phyloP scores from a whole-genome alignment of 164 flowering plant genomes.

The Berberis thunbergii region DNA sequence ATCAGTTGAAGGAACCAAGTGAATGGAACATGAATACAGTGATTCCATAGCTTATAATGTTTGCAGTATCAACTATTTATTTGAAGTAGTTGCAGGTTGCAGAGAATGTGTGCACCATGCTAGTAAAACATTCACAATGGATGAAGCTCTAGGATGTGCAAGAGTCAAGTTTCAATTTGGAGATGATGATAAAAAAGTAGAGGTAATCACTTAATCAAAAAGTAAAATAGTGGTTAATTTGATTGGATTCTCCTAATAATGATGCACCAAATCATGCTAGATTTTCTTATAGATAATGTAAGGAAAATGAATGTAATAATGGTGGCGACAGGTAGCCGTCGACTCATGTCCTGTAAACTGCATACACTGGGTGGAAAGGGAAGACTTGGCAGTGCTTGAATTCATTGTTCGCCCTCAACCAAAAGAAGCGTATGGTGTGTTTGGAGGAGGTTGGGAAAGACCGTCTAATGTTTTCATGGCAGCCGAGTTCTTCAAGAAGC shows the following conservation, averaged over 20 bases:
- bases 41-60: neutral
- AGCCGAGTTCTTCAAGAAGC: conserved; percentile 49
- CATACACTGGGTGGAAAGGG: conserved; percentile 61
- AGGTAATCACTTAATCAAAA: conserved; percentile 26
- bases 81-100: conserved; percentile 39
- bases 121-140: conserved; percentile 51
- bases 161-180: conserved; percentile 62
- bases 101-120: conserved; percentile 64
- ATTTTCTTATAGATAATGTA: neutral
- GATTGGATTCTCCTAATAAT: no score
- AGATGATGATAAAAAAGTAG: conserved; percentile 37
- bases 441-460: conserved; percentile 68
- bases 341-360: conserved; percentile 78
- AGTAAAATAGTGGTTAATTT: no score
- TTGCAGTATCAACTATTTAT: neutral
- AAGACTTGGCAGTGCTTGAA: conserved; percentile 52
- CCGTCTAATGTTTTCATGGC: conserved; percentile 52
- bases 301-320: neutral
- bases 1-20: neutral
- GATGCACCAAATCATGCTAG: neutral
- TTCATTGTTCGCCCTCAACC: conserved; percentile 46
- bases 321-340: conserved; percentile 35
- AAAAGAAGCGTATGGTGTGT: conserved; percentile 45
- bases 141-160: conserved; percentile 53
- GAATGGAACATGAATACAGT: no score